Evolutionary conservation across 345 rosid species (phyloP).

Genomic region (Lepidium aucheri): DNA sequence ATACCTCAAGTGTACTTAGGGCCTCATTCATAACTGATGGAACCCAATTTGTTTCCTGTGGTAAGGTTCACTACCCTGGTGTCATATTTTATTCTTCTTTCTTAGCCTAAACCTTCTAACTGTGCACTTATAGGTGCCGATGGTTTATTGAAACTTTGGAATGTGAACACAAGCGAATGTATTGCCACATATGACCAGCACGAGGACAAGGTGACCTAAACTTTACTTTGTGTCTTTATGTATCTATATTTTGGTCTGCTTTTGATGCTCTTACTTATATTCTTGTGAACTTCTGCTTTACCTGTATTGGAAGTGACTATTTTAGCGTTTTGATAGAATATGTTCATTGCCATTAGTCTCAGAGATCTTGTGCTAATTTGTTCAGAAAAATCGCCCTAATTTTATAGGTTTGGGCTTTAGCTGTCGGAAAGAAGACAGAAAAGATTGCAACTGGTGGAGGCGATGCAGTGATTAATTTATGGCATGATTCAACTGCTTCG

Average conservation of each 20-base stretch:
- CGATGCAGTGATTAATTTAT: constrained; percentile 75
- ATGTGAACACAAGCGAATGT: constrained; percentile 77
- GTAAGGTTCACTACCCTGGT: constrained; percentile 36
- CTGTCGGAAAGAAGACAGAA: constrained; percentile 87
- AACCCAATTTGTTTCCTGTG: constrained; percentile 83
- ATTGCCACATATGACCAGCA: constrained; percentile 89
- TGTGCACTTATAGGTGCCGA: constrained; percentile 62
- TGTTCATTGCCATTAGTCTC: not conserved
- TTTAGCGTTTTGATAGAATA: constrained; percentile 1
- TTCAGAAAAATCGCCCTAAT: constrained; percentile 16
- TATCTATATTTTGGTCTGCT: not conserved
- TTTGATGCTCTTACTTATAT: not conserved
- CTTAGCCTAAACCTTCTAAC: constrained; percentile 1
- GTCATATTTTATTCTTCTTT: not conserved
- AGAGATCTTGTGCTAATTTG: not conserved
- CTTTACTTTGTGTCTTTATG: not conserved
- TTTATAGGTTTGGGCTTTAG: constrained; percentile 88
- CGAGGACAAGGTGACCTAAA: constrained; percentile 69
- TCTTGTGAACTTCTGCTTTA: not conserved
- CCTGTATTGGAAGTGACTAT: not conserved
- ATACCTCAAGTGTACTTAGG: constrained; percentile 78
- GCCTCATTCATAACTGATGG: constrained; percentile 90
- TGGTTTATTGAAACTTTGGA: constrained; percentile 94
- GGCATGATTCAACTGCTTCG: constrained; percentile 81
- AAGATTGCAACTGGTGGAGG: constrained; percentile 88